phyloP scores from a whole-genome alignment of 495 filamentous ascomycete genomes.

The Recurvomyces mirabilis region DNA sequence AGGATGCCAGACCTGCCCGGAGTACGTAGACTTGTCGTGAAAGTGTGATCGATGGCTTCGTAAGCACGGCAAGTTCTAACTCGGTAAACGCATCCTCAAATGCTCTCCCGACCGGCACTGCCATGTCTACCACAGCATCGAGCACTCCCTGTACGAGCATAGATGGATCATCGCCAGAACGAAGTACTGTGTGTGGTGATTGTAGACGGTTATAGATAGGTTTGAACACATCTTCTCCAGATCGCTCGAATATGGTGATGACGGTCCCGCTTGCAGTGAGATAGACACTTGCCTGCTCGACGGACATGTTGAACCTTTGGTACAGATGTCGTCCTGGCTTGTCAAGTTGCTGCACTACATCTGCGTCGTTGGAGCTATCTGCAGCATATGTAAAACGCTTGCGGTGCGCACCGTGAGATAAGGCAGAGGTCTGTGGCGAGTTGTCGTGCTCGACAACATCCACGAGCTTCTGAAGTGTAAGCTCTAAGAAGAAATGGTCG shows the following conservation, averaged over 20 bases:
- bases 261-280: conserved; percentile 41
- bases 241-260: conserved; percentile 74
- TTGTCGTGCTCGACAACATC: conserved; percentile 1
- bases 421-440: neutral
- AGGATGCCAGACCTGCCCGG: conserved; percentile 66
- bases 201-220: conserved; percentile 65
- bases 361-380: neutral
- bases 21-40: conserved; percentile 72
- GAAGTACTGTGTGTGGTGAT: conserved; percentile 68
- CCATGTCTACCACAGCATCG: conserved; percentile 47
- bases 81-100: conserved; percentile 71
- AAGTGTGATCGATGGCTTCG: conserved; percentile 62
- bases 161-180: conserved; percentile 72
- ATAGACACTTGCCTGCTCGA: conserved; percentile 78
- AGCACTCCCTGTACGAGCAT: conserved; percentile 78
- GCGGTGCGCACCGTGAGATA: neutral
- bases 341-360: conserved; percentile 2
- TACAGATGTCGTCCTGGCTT: conserved; percentile 2
- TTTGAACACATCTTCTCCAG: conserved; percentile 68
- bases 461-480: conserved; percentile 32
- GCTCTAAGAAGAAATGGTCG: conserved; percentile 58
- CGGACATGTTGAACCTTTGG: conserved; percentile 41
- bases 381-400: neutral
- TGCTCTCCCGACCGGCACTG: conserved; percentile 46
- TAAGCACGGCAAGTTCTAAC: conserved; percentile 74